Evolutionary conservation across 2,329 filamentous ascomycete genomes (phyloP), one percentile per base, ranked within the genome.

Genomic region (Thelonectria blattea): DNA sequence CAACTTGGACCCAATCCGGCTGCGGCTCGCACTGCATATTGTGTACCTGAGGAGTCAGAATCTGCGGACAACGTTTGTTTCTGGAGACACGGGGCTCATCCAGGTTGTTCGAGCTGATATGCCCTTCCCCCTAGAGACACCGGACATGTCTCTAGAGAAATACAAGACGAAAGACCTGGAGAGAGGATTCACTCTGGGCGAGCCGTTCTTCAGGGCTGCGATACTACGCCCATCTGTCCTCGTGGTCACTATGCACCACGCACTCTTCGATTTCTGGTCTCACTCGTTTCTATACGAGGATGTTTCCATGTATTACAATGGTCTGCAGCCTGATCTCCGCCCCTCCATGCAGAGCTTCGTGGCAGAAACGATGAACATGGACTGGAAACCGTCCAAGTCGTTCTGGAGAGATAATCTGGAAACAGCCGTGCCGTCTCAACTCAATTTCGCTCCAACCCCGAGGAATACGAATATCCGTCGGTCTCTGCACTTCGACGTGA

Each of bases 231-330:
- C 34, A 52, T 12, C 49, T 12, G 37, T 63, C 14, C 58, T 75
- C 1, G 68, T 72, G 0, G 63, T 74, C 11, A 69, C 70, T 1
- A 72, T 73, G 64, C 73, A 75, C 48, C 73, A 75, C 52, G 68
- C 71, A 5, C 65, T 75, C 2, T 74, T 74, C 22, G 73, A 75
- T 53, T 74, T 67, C 50, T 75, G 72, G 71, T 75, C 73, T 18
- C 66, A 71, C 17, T 46, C 60, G 3, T 74, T 74, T 42, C 42
- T 74, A 14, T 70, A 72, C 15, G 60, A 70, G 9, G 72, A 75
- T 46, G 64, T 68, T 3, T 52, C 56, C 2, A 56, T 53, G 3
- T 49, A 3, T 0, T 64, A 62, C n/a, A 39, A 20, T 0, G 56
- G 52, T 1, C 42, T 27, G 1, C 4, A 20, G 0, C 20, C 54